Evolutionary conservation across 2,329 filamentous ascomycete species (phyloP), one percentile per base, ranked within the genome.

Genomic region (Chaetomium olivaceum): DNA sequence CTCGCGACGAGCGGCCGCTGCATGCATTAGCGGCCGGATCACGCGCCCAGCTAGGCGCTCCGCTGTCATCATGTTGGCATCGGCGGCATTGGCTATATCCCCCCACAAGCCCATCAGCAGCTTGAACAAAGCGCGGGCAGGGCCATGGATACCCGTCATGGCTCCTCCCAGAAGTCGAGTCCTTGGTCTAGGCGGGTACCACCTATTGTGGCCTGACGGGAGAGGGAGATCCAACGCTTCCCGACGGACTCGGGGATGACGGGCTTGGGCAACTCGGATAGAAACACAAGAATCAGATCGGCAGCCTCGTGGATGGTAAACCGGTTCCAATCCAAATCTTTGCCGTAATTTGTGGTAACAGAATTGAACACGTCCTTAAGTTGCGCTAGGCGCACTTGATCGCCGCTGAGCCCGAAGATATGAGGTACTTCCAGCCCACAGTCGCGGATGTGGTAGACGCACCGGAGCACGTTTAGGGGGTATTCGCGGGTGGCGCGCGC

Each of bases 131-230:
- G 72, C 76, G 48, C 78, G 74, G 5, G 73, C 73, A 0, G 76
- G 73, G 1, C 79, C 79, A 14, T 76, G 74, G 11, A 81, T 72
- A 0, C 78, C 77, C 27, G 74, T 74, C 6, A 81, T 71, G 8
- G 80, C 79, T 81, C 80, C 65, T 81, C 79, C 80, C 80, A 81
- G 62, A 81, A 81, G 66, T 81, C 79, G 54, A 81, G 78, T 62
- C 79, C 79, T 70, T 77, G 75, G 64, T 81, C 80, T 5, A 77
- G 69, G 19, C 78, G 74, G 52, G 72, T 76, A 23, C 74, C 77
- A 14, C 74, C 68, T 27, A 77, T 56, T 11, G 74, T 77, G 1
- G 78, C 77, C 68, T 80, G 80, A 39, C 77, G 73, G 36, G 79
- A 79, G 48, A 81, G 72, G 43, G 75, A 68, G 39, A 80, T 73